Conservation (phyloP, 202 grass and related monocot genomes). For the Setaria italica region DNA sequence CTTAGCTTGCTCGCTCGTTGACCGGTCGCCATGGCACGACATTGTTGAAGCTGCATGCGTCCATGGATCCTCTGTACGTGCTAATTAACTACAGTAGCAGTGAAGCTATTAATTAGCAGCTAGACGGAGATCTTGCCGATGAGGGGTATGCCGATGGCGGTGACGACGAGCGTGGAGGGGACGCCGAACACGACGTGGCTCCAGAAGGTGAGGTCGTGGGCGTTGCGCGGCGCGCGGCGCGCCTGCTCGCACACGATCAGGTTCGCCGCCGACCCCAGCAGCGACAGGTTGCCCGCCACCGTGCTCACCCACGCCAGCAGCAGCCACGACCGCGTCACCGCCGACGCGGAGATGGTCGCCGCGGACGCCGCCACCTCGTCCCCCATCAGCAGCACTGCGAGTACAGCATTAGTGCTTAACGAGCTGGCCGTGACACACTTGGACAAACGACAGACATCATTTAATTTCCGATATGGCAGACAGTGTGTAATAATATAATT, state of each 20-base stretch:
- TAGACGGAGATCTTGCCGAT: constrained; percentile 62
- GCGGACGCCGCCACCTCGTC: constrained; percentile 78
- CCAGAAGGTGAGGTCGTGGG: constrained; percentile 83
- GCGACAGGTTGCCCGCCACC: constrained; percentile 95
- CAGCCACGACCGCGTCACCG: constrained; percentile 80
- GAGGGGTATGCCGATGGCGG: constrained; percentile 83
- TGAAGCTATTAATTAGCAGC: too few relatives aligned
- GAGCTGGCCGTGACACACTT: not conserved
- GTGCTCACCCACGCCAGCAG: constrained; percentile 98
- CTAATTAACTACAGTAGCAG: too few relatives aligned
- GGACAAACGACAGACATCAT: not conserved
- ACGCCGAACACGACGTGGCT: constrained; percentile 75
- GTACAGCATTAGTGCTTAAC: constrained; percentile 17
- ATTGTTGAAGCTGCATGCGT: not conserved
- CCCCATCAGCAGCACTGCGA: constrained; percentile 84
- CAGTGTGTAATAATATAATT: too few relatives aligned
- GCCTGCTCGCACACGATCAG: constrained; percentile 99
- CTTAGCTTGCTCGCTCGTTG: not conserved
- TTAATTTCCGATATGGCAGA: too few relatives aligned
- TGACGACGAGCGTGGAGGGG: constrained; percentile 85
- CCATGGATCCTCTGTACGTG: not conserved
- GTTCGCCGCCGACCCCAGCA: constrained; percentile 97
- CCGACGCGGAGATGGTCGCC: constrained; percentile 59
- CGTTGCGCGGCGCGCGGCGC: constrained; percentile 60
- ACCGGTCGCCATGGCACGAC: not conserved